A percentile compares a stretch with the other conserved stretches of the same genome.
Evolutionary conservation across 2,329 filamentous ascomycete species (phyloP).

Genomic region (Rutstroemia sp.): DNA sequence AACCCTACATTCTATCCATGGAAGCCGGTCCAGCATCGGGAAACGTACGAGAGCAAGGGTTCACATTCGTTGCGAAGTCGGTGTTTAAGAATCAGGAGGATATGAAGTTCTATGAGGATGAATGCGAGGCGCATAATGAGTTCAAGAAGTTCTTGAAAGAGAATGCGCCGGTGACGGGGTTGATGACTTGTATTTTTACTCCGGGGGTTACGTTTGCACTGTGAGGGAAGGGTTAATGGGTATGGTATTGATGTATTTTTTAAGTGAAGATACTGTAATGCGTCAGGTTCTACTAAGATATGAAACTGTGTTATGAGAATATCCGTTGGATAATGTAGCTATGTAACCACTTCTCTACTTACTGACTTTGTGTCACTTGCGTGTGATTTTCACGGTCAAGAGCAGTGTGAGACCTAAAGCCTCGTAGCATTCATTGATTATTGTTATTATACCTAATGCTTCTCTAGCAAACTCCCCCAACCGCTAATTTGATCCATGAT

Average conservation of each 20-base stretch:
- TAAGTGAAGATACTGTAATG: too few species aligned
- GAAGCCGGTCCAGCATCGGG: constrained; percentile 39
- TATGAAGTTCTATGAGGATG: constrained; percentile 50
- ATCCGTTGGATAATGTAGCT: too few species aligned
- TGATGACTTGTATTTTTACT: constrained; percentile 19
- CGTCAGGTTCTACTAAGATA: too few species aligned
- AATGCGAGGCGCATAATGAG: constrained; percentile 45
- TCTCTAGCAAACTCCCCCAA: constrained; percentile 14
- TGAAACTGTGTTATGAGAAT: too few species aligned
- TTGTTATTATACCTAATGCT: constrained; percentile 8
- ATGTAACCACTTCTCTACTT: too few species aligned
- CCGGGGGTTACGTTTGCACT: not conserved
- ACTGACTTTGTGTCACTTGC: too few species aligned
- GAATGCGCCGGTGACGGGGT: constrained; percentile 12
- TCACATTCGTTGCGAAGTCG: constrained; percentile 43
- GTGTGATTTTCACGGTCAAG: too few species aligned
- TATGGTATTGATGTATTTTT: not conserved
- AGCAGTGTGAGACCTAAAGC: too few species aligned
- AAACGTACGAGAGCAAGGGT: constrained; percentile 46
- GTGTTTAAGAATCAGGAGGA: constrained; percentile 48
- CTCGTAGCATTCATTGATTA: too few species aligned
- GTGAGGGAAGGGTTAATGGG: not conserved
- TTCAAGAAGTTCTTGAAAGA: constrained; percentile 32
- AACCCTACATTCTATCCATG: constrained; percentile 46
- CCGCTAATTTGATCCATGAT: constrained; percentile 23